Conservation (phyloP, 2,329 filamentous ascomycete genomes). For the Ophiostoma ips region DNA sequence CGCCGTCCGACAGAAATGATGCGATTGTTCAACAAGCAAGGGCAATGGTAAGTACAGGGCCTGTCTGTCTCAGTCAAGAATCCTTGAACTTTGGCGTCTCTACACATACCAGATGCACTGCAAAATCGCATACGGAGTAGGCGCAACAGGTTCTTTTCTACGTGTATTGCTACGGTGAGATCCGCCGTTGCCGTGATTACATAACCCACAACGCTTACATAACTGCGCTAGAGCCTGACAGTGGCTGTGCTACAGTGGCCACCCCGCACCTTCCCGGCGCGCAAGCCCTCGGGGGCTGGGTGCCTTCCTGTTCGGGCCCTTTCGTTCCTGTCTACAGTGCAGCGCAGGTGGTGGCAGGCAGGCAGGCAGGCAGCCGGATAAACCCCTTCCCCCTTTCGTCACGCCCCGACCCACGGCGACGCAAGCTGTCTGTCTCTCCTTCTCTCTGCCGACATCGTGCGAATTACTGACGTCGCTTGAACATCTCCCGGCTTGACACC, state of each 20-base stretch:
- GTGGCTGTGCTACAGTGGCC: conserved; percentile 5
- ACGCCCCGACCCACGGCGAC: not conserved
- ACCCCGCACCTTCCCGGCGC: conserved; percentile 6
- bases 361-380: conserved; percentile 6
- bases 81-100: too few species aligned
- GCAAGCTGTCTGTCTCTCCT: not conserved
- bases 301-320: not conserved
- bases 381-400: conserved; percentile 3
- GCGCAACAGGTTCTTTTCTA: too few species aligned
- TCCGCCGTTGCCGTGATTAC: not conserved
- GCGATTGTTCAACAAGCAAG: too few species aligned
- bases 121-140: too few species aligned
- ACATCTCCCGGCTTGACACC: not conserved
- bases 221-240: not conserved
- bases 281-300: conserved; percentile 1
- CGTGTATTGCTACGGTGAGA: too few species aligned
- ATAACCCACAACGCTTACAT: not conserved
- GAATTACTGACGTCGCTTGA: too few species aligned
- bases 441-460: not conserved
- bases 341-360: not conserved
- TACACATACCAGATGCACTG: too few species aligned
- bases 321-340: not conserved
- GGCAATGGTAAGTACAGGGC: too few species aligned
- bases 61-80: too few species aligned
- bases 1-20: too few species aligned